Conservation (phyloP, 495 filamentous ascomycete species). For the Xylaria cubensis region DNA sequence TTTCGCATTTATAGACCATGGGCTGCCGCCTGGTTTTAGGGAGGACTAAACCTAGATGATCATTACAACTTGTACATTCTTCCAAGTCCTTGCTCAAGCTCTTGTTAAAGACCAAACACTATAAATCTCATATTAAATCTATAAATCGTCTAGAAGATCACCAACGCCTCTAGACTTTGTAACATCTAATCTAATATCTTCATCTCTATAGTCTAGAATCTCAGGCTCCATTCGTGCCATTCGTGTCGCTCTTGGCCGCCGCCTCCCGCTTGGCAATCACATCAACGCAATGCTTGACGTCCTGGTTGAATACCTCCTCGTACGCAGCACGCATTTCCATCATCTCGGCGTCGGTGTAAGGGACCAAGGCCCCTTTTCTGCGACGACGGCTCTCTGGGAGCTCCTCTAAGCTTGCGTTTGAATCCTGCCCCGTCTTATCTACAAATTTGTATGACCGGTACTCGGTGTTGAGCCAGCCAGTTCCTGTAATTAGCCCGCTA, state of each 20-base stretch:
- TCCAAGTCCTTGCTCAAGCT: too few species aligned
- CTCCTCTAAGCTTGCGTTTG: slow-evolving; percentile 65
- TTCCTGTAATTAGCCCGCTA: slow-evolving; percentile 54
- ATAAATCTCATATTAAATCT: not conserved
- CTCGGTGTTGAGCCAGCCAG: slow-evolving; percentile 87
- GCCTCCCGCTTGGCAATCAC: not conserved
- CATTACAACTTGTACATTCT: too few species aligned
- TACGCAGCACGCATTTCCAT: slow-evolving; percentile 45
- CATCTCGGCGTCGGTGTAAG: slow-evolving; percentile 54
- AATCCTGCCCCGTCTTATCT: slow-evolving; percentile 59
- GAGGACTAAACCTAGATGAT: too few species aligned
- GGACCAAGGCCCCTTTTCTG: slow-evolving; percentile 55
- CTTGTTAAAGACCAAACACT: too few species aligned
- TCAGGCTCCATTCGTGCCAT: not conserved
- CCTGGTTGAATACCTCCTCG: slow-evolving; percentile 36
- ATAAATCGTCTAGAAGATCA: not conserved
- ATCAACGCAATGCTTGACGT: slow-evolving; percentile 31
- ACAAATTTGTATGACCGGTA: slow-evolving; percentile 76
- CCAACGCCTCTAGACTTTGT: not conserved
- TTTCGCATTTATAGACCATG: too few species aligned
- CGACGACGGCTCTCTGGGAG: slow-evolving; percentile 62
- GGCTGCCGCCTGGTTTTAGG: too few species aligned
- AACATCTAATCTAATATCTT: slow-evolving; percentile 4
- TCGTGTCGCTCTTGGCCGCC: not conserved
- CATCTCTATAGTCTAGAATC: not conserved